These are phyloP conservation scores for Citrus glauca DNA, from an alignment of 345 rosid species.

Conservation along the genomic window DNA sequence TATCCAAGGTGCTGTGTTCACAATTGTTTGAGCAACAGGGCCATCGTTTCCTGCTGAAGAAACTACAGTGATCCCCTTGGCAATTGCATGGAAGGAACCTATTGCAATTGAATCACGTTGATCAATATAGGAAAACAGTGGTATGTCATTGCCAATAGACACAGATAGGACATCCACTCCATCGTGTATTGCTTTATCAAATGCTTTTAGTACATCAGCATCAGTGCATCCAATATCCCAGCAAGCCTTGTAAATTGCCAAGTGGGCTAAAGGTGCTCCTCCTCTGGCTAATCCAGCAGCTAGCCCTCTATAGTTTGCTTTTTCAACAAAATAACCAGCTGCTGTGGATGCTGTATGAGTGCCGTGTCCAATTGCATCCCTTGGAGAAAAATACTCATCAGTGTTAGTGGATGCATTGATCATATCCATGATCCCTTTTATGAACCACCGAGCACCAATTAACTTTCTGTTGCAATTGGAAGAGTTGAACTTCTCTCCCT, in stretches of 20 bases:
- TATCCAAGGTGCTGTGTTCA: constrained; percentile 35
- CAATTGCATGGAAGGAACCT: constrained; percentile 28
- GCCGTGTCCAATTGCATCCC: constrained; percentile 55
- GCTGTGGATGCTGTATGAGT: constrained; percentile 67
- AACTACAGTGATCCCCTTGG: constrained; percentile 30
- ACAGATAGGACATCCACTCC: constrained; percentile 63
- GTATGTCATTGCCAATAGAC: constrained; percentile 43
- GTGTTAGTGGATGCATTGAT: constrained; percentile 12
- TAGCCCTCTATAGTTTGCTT: constrained; percentile 34
- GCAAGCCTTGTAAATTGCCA: constrained; percentile 67
- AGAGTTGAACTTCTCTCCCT: constrained; percentile 34
- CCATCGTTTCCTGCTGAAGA: constrained; percentile 36
- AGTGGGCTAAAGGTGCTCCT: constrained; percentile 55
- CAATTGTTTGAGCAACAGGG: constrained; percentile 14
- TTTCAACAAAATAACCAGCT: constrained; percentile 44
- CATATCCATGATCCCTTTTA: constrained; percentile 18
- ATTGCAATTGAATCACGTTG: constrained; percentile 23
- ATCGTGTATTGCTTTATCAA: constrained; percentile 59
- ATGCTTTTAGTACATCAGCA: constrained; percentile 54
- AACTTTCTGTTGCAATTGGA: constrained; percentile 41
- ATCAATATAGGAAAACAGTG: constrained; percentile 27
- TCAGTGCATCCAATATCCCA: constrained; percentile 39
- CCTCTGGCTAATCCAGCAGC: constrained; percentile 57
- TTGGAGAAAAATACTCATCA: constrained; percentile 36
- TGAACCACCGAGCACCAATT: constrained; percentile 53